Percentiles rank a stretch among this genome's conserved stretches.
phyloP scores from a whole-genome alignment of 176 grass and related monocot genomes.

The Carex cristatella region DNA sequence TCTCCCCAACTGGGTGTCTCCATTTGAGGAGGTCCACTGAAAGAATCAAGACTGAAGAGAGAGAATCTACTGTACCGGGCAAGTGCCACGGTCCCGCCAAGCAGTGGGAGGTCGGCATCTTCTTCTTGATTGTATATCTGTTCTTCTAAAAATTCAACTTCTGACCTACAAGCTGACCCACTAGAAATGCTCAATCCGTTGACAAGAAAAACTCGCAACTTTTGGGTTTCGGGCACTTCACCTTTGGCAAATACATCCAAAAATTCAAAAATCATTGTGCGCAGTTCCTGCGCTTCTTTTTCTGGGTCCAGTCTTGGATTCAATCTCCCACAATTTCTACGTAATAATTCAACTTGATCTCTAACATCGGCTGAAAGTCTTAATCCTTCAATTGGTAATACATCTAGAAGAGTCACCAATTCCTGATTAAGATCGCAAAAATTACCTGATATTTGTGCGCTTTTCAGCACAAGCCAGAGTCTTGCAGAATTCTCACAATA shows the following conservation, averaged over 20 bases:
- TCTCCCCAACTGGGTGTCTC: constrained; percentile 18
- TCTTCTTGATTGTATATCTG: constrained; percentile 74
- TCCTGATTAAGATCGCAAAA: constrained; percentile 85
- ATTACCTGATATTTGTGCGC: constrained; percentile 40
- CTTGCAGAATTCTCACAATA: constrained; percentile 61
- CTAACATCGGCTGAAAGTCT: constrained; percentile 44
- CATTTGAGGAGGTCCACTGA: not conserved
- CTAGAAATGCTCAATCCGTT: constrained; percentile 45
- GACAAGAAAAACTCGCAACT: constrained; percentile 42
- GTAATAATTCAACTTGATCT: constrained; percentile 55
- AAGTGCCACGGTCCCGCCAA: constrained; percentile 61
- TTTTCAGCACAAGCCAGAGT: constrained; percentile 60
- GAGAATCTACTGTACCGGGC: constrained; percentile 69
- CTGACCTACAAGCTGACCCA: constrained; percentile 36
- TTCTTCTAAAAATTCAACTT: constrained; percentile 87
- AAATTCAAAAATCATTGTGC: constrained; percentile 39
- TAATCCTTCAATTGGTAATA: constrained; percentile 51
- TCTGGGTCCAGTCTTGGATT: constrained; percentile 40
- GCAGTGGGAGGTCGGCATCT: constrained; percentile 55
- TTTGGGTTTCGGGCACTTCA: constrained; percentile 29
- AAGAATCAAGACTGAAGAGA: constrained; percentile 46
- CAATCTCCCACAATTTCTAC: constrained; percentile 27
- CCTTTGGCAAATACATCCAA: constrained; percentile 42
- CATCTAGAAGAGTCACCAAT: constrained; percentile 72
- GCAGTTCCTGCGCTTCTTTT: constrained; percentile 41